A percentile compares a stretch with the other conserved stretches of the same genome.
phyloP scores from a whole-genome alignment of 768 basidiomycete genomes.

The Chalciporus pseudorubinellus region DNA sequence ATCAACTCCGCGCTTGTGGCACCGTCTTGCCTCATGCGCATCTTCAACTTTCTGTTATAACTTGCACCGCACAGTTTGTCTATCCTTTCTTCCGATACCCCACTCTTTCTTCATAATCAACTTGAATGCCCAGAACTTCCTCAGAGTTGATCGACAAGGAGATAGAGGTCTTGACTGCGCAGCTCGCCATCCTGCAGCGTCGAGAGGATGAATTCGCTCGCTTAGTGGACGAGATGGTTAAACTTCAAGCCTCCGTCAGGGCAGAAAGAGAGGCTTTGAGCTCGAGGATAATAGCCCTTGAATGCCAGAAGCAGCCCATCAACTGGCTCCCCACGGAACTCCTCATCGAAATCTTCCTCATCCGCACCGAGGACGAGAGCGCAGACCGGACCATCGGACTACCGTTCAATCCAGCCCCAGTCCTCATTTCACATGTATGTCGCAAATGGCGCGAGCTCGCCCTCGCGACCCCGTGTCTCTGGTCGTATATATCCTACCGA shows the following conservation, averaged over 20 bases:
- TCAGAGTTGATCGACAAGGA: slow-evolving; percentile 36
- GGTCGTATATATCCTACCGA: slow-evolving; percentile 39
- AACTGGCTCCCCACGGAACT: slow-evolving; percentile 53
- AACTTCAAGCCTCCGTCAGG: slow-evolving; percentile 35
- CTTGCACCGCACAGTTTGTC: neutral
- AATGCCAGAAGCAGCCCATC: slow-evolving; percentile 43
- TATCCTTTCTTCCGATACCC: neutral
- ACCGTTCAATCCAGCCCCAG: slow-evolving; percentile 33
- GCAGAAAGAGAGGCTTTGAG: slow-evolving; percentile 34
- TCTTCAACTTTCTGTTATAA: neutral
- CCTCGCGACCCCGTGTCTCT: slow-evolving; percentile 42
- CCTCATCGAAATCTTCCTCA: slow-evolving; percentile 43
- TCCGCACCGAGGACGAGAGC: slow-evolving; percentile 26
- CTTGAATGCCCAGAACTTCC: slow-evolving; percentile 20
- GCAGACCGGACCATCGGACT: slow-evolving; percentile 23
- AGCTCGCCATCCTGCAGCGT: slow-evolving; percentile 35
- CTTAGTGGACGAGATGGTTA: slow-evolving; percentile 40
- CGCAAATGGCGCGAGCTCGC: slow-evolving; percentile 47
- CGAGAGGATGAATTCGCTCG: slow-evolving; percentile 42
- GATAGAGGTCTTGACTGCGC: slow-evolving; percentile 35
- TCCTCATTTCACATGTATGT: slow-evolving; percentile 49
- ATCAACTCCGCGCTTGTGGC: no score
- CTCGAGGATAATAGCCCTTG: slow-evolving; percentile 32
- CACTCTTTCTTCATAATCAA: slow-evolving; percentile 1
- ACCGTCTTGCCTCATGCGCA: no score